Evolutionary conservation across 2,329 filamentous ascomycete genomes (phyloP).

Genomic region (Ceratocystis alfenasii): DNA sequence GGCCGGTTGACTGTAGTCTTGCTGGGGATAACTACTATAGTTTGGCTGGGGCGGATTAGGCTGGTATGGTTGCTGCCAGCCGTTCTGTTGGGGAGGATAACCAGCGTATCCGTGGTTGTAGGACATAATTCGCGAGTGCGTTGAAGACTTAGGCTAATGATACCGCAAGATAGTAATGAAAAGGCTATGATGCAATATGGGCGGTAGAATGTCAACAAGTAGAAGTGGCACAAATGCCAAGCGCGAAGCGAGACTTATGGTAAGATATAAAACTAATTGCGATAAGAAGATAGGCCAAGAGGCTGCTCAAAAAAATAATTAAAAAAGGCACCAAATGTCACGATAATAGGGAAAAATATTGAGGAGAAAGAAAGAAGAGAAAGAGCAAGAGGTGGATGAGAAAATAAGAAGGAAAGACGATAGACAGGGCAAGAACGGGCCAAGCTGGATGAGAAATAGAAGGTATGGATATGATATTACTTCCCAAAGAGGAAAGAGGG

Average conservation of each 20-base stretch:
- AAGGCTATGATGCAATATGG: background rate
- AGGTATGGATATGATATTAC: background rate
- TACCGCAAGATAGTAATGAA: background rate
- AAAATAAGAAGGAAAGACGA: background rate
- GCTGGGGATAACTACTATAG: conserved; percentile 24
- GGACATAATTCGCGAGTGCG: conserved; percentile 3
- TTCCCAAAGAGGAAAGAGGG: background rate
- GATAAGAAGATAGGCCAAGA: no score
- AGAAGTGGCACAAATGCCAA: background rate
- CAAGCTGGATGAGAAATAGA: background rate
- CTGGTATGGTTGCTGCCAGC: conserved; percentile 27
- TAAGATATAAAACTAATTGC: background rate
- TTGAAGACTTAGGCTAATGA: background rate
- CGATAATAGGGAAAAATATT: background rate
- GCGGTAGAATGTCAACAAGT: background rate
- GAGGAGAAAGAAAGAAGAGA: background rate
- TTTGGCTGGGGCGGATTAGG: conserved; percentile 25
- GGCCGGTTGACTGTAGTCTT: conserved; percentile 14
- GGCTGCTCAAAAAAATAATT: background rate
- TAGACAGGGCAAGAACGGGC: background rate
- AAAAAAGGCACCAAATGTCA: background rate
- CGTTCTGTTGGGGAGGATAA: conserved; percentile 24
- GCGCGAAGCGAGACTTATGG: background rate
- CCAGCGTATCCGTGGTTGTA: conserved; percentile 21
- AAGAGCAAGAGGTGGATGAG: background rate